phyloP scores from a whole-genome alignment of 345 rosid species.

The Brassica juncea region DNA sequence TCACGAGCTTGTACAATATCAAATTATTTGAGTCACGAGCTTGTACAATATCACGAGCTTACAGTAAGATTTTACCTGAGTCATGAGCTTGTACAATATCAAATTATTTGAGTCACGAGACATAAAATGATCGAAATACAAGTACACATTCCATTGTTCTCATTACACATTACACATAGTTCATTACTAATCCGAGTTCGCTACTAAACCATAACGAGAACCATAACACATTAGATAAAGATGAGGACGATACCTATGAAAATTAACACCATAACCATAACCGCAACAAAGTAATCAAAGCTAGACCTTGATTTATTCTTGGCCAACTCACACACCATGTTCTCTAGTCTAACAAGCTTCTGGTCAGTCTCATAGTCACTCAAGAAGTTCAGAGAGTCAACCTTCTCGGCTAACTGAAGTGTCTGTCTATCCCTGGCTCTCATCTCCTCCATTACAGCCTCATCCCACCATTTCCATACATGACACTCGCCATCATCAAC shows the following conservation, averaged over 20 bases:
- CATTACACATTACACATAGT: too few species aligned
- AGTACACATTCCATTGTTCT: too few species aligned
- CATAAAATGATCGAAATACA: too few species aligned
- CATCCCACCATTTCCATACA: not conserved
- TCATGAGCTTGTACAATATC: too few species aligned
- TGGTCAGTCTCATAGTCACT: not conserved
- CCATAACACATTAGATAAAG: not conserved
- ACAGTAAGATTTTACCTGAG: too few species aligned
- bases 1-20: too few species aligned
- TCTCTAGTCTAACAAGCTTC: not conserved
- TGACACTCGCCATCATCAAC: not conserved
- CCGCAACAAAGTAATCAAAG: not conserved
- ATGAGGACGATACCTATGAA: not conserved
- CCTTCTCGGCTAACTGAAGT: not conserved
- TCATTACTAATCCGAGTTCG: too few species aligned
- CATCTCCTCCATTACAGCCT: not conserved
- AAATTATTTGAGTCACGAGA: too few species aligned
- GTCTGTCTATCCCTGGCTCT: not conserved
- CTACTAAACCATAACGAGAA: too few species aligned
- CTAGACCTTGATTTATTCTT: not conserved
- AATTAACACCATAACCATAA: not conserved
- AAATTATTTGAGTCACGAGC: too few species aligned
- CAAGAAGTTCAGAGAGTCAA: not conserved
- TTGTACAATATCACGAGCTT: too few species aligned
- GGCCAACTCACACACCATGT: not conserved